phyloP scores from a whole-genome alignment of 805 yeast species.

The Kluyveromyces aestuarii region DNA sequence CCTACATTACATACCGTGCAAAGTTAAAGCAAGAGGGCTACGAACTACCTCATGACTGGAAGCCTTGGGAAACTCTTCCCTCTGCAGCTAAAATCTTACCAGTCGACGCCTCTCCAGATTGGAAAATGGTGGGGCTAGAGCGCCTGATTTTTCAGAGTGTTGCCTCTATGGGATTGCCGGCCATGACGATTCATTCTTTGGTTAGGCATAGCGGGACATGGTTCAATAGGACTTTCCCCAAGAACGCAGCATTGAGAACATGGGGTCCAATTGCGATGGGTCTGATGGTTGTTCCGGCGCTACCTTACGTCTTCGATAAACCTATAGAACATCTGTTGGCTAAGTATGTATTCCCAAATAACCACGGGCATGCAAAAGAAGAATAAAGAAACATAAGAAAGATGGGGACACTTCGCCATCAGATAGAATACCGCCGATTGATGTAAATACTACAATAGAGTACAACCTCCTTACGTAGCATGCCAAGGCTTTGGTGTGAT shows the following conservation, averaged over 20 bases:
- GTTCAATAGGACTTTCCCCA: slow-evolving; percentile 43
- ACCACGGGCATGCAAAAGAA: slow-evolving; percentile 3
- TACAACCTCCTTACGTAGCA: not conserved
- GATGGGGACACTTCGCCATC: not conserved
- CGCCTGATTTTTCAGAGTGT: slow-evolving; percentile 74
- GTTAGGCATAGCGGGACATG: slow-evolving; percentile 60
- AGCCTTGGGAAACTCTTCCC: slow-evolving; percentile 57
- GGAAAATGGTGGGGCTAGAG: slow-evolving; percentile 55
- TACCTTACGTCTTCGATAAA: slow-evolving; percentile 74
- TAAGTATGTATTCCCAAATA: slow-evolving; percentile 39
- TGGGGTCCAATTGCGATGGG: slow-evolving; percentile 80
- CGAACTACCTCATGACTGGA: slow-evolving; percentile 42
- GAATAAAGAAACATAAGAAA: not conserved
- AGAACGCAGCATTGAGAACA: slow-evolving; percentile 39
- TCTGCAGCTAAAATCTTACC: slow-evolving; percentile 15
- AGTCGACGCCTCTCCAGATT: slow-evolving; percentile 38
- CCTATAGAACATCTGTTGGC: slow-evolving; percentile 70
- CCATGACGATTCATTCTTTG: slow-evolving; percentile 70
- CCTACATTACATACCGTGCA: slow-evolving; percentile 64
- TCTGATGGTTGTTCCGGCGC: slow-evolving; percentile 62
- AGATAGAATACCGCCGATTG: not conserved
- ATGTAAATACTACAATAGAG: too few species aligned
- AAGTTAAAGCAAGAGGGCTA: slow-evolving; percentile 57
- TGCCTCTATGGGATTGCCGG: slow-evolving; percentile 84
- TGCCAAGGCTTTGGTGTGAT: not conserved